Evolutionary conservation across 2,329 filamentous ascomycete genomes (phyloP), one percentile per base, ranked within the genome.

Genomic region (Dactylonectria macrodidyma): DNA sequence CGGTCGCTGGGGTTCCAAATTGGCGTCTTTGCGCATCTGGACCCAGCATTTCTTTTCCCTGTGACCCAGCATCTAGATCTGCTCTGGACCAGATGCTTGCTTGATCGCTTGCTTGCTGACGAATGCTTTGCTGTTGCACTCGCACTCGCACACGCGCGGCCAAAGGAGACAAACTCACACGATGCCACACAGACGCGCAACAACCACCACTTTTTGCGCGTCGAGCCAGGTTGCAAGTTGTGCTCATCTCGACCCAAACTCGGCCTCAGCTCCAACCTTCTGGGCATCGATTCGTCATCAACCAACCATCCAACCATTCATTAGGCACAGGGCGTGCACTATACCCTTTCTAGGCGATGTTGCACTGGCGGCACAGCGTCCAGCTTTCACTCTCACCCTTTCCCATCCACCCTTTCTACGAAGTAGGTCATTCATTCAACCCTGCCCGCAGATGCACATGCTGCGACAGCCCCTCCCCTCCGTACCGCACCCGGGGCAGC

Each of bases 341-440:
- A 54, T 54, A n/a, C 51, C 51, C 19, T 14, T 54, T 54, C 33
- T 33, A 36, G 51, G 51, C 51, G 51, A 54, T n/a, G 51, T 54
- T 54, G 51, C 51, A 54, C 33, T 54, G 51, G 51, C 30, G 30
- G 51, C 16, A 30, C n/a, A 24, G 50, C 50, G 26, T 52, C 30
- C 5, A 30, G 24, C 24, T 30, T n/a, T 47, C 44, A 9, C 41
- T 57, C 12, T 30, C 26, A 30, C 26, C 26, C 26, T 30, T 30
- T 30, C 26, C 7, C 26, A 30, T 30, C 26, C 26, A 30, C 26
- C 26, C 26, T 30, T 30, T 30, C 26, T 30, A 19, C 19, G 19
- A 19, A 19, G 19, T 19, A 19, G 19, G 19, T 7, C 4, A 30
- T 30, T 30, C 26, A 30, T 30, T 30, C 26, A 30, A 30, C 41